Evolutionary conservation across 805 yeast species (phyloP), one percentile per base, ranked within the genome.

Genomic region (Metschnikowia picachoensis): DNA sequence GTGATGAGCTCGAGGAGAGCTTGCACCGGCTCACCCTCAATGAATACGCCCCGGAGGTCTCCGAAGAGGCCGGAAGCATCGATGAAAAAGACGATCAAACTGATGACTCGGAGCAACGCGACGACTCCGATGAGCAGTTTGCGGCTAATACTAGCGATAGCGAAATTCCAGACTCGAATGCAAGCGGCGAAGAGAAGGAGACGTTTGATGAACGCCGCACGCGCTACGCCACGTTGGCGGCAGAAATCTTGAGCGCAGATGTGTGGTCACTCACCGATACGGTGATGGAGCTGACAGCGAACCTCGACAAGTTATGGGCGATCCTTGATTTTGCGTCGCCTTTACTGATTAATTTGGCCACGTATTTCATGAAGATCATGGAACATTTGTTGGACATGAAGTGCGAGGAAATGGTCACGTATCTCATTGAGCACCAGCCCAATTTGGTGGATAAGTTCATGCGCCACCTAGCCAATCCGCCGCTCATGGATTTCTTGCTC

Each of bases 251-350:
- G 39, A 80, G 92, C 35, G 88, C 94, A 4, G 98, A 92, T 60
- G 91, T 90, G 8, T 92, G 97, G 97, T 85, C 95, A 2, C 73
- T 94, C 33, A 86, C 96, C 1, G 96, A 91, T 55, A 83, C 95
- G 1, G 83, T 94, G 45, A 83, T 92, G 83, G 91, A 87, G 55
- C 79, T 82, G 49, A 71, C 78, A 4, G 76, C 73, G 16, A 72
- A 87, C 33, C 67, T 94, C 58, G 78, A 79, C 44, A 79, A 77
- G 58, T 67, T 94, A 39, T 94, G 99, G 99, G 66, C 80, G 16
- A 72, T 91, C 16, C 72, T 94, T 48, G 95, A 87, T 56, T 75
- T 76, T 44, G 74, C 77, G 8, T 87, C 88, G 25, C 13, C 70
- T 84, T 47, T 55, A 20, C 81, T 91, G 30, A 85, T 89, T 54